These are phyloP conservation scores for Phylloporus arenicola DNA, from an alignment of 768 basidiomycete genomes.

Conservation along the genomic window DNA sequence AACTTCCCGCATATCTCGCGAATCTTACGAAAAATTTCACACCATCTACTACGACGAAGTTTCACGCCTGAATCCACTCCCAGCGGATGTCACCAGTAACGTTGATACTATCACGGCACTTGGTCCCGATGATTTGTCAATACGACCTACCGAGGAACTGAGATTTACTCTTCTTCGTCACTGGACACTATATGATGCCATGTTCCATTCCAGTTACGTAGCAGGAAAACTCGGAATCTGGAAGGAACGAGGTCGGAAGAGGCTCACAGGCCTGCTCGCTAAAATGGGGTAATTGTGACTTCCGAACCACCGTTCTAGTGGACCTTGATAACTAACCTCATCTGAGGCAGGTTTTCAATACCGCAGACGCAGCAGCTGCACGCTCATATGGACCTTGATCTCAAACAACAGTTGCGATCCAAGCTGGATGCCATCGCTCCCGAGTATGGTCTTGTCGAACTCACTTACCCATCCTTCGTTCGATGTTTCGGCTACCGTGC, in stretches of 20 bases:
- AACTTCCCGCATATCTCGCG: slow-evolving; percentile 81
- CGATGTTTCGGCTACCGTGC: slow-evolving; percentile 88
- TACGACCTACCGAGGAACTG: slow-evolving; percentile 83
- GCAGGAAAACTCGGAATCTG: slow-evolving; percentile 93
- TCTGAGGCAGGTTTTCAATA: slow-evolving; percentile 75
- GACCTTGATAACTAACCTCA: slow-evolving; percentile 5
- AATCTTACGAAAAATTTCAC: slow-evolving; percentile 78
- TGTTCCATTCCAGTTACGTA: slow-evolving; percentile 96
- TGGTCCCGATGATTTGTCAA: slow-evolving; percentile 77
- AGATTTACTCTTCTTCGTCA: slow-evolving; percentile 94
- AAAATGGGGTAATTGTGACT: slow-evolving; percentile 85
- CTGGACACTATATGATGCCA: slow-evolving; percentile 97
- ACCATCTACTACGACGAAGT: slow-evolving; percentile 86
- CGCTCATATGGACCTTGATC: slow-evolving; percentile 92
- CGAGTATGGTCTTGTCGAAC: slow-evolving; percentile 90
- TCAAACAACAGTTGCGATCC: slow-evolving; percentile 72
- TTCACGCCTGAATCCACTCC: slow-evolving; percentile 75
- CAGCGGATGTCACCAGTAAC: slow-evolving; percentile 32
- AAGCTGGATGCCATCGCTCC: slow-evolving; percentile 89
- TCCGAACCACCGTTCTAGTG: slow-evolving; percentile 1
- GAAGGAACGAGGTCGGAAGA: slow-evolving; percentile 90
- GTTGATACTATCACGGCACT: slow-evolving; percentile 46
- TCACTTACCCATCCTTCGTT: slow-evolving; percentile 90
- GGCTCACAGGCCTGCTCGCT: slow-evolving; percentile 84
- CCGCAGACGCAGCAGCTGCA: slow-evolving; percentile 92